Percentiles rank a stretch among this genome's conserved stretches.
These are phyloP conservation scores for Beverwykella pulmonaria DNA, from an alignment of 495 filamentous ascomycete species.

Conservation along the genomic window DNA sequence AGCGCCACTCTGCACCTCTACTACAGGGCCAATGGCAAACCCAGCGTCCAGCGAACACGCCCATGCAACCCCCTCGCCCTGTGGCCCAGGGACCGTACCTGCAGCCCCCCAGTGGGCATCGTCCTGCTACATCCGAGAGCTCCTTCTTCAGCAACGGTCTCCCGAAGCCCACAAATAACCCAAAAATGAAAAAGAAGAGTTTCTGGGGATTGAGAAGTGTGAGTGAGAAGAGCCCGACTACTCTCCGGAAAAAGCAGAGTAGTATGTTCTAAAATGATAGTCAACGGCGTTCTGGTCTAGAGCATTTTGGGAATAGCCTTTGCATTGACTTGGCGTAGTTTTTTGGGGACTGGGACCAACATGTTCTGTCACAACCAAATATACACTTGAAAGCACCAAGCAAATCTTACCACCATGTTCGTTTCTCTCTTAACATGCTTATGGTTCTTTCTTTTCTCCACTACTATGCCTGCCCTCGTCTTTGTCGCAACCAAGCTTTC, in stretches of 20 bases:
- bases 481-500: background rate
- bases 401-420: background rate
- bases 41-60: constrained; percentile 3
- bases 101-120: constrained; percentile 14
- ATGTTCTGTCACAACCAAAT: background rate
- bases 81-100: constrained; percentile 30
- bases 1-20: constrained; percentile 31
- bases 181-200: constrained; percentile 44
- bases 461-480: background rate
- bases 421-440: background rate
- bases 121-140: constrained; percentile 24
- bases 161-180: constrained; percentile 15
- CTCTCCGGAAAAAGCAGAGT: constrained; percentile 38
- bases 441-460: background rate
- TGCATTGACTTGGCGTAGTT: constrained; percentile 18
- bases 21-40: constrained; percentile 17
- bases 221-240: constrained; percentile 24
- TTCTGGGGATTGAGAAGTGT: constrained; percentile 45
- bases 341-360: background rate
- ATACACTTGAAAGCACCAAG: background rate
- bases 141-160: constrained; percentile 34
- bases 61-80: constrained; percentile 16
- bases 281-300: background rate
- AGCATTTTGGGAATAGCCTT: background rate
- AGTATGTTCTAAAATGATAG: constrained; percentile 33